A percentile compares a stretch with the other conserved stretches of the same genome.
Evolutionary conservation across 2,329 filamentous ascomycete genomes (phyloP).

Genomic region (Neonectria hederae): DNA sequence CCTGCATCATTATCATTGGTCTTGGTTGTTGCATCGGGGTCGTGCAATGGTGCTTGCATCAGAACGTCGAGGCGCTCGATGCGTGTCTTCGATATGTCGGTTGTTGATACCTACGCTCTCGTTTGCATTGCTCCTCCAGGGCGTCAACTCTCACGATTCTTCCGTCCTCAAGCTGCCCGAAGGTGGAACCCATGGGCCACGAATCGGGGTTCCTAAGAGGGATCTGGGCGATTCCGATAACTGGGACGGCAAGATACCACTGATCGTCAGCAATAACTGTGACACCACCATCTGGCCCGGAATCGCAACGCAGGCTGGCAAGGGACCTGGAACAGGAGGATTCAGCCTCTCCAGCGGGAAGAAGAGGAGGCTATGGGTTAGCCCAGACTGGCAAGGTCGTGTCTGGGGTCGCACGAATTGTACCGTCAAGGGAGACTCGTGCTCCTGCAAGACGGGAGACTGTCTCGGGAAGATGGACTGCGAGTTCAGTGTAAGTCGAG

Average conservation of each 20-base stretch:
- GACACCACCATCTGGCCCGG: slow-evolving; percentile 78
- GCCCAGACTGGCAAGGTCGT: slow-evolving; percentile 80
- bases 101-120: slow-evolving; percentile 35
- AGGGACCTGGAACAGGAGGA: slow-evolving; percentile 71
- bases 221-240: slow-evolving; percentile 40
- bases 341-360: slow-evolving; percentile 72
- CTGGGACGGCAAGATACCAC: slow-evolving; percentile 58
- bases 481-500: slow-evolving; percentile 68
- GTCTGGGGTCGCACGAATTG: slow-evolving; percentile 89
- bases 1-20: neutral
- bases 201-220: slow-evolving; percentile 34
- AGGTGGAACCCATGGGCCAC: slow-evolving; percentile 40
- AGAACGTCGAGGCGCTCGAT: slow-evolving; percentile 20
- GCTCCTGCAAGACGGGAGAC: slow-evolving; percentile 79
- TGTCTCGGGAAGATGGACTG: slow-evolving; percentile 77
- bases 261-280: slow-evolving; percentile 78
- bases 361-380: slow-evolving; percentile 70
- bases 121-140: slow-evolving; percentile 33
- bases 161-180: slow-evolving; percentile 37
- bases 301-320: slow-evolving; percentile 76
- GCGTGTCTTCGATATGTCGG: slow-evolving; percentile 34
- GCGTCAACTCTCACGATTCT: slow-evolving; percentile 24
- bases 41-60: slow-evolving; percentile 31
- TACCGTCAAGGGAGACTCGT: slow-evolving; percentile 74
- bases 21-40: neutral